Base-by-base conservation (phyloP, 345 rosid species). In the Eucalyptus caleyi region DNA sequence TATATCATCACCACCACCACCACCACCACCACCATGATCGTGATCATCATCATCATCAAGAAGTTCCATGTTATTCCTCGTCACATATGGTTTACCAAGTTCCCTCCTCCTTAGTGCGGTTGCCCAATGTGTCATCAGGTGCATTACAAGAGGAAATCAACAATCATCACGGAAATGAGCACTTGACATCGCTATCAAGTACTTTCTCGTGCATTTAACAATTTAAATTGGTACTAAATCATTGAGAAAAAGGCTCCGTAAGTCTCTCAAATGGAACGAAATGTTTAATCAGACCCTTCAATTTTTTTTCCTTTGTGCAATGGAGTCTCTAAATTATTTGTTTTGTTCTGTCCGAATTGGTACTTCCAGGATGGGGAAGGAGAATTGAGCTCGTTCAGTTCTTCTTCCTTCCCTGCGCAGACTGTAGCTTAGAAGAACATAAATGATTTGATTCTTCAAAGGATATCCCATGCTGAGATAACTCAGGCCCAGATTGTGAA, bases 1-100 rank as follows among this genome's bases (percentile, higher is more conserved):
- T n/a, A n/a, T n/a, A 47, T 1, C 50, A 47, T 2, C 50, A 47
- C 2, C 50, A 45, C 12, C 49, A 45, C 49, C 49, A 45, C 49
- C 47, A 45, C 11, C 49, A 45, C 3, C 4, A 10, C 1, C 1
- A 50, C 16, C 18, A 16, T 16, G 4, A 51, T 16, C 1, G 1
- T 16, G 0, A 51, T 16, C 1, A 51, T 51, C 3, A 51, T 51
- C 3, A 51, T 51, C 3, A 51, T 51, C 3, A 24, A 8, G 4
- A 56, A 56, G 30, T 56, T 56, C 13, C 30, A 56, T 56, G 7
- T 4, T 62, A 30, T 62, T 62, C 34, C 69, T 13, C 2, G 32
- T 62, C 32, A 30, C 34, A 62, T 5, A 62, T 14, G 69, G 34
- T 62, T 62, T 62, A 30, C 2, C 32, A 30, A 62, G 69, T 62